These are phyloP conservation scores for Populus tomentosa DNA, from an alignment of 441 rosid species.

Conservation along the genomic window DNA sequence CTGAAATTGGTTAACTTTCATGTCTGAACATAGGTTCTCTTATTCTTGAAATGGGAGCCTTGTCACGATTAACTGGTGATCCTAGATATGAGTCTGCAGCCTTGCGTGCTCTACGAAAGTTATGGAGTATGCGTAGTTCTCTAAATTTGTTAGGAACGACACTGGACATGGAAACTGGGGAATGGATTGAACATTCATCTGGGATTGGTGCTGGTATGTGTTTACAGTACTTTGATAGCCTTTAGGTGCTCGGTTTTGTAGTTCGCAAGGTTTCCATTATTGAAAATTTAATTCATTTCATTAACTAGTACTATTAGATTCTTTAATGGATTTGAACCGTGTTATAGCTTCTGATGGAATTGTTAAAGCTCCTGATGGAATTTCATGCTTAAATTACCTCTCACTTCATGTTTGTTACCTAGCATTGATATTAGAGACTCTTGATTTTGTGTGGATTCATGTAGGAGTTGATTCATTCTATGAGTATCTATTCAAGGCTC, in stretches of 20 bases:
- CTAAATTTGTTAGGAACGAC: conserved; percentile 85
- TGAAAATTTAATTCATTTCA: neutral
- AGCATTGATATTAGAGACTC: conserved; percentile 27
- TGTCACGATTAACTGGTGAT: conserved; percentile 85
- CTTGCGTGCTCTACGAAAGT: conserved; percentile 76
- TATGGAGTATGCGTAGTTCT: conserved; percentile 97
- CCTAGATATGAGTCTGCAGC: conserved; percentile 86
- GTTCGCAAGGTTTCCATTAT: conserved; percentile 3
- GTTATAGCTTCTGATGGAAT: neutral
- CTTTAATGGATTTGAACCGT: conserved; percentile 7
- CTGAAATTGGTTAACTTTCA: conserved; percentile 19
- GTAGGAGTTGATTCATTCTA: conserved; percentile 97
- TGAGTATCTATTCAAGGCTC: conserved; percentile 86
- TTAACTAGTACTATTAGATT: neutral
- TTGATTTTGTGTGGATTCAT: conserved; percentile 23
- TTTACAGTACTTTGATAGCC: conserved; percentile 12
- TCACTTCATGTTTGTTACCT: conserved; percentile 2
- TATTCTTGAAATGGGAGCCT: conserved; percentile 96
- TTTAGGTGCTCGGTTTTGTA: conserved; percentile 5
- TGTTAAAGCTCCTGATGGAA: neutral
- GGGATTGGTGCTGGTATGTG: conserved; percentile 93
- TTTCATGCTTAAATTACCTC: conserved; percentile 3
- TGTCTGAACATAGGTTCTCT: conserved; percentile 61
- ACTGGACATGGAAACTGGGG: conserved; percentile 69
- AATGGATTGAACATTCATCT: conserved; percentile 90